Conservation (phyloP, 192 early-diverging fungal species). For the Kappamyces sp. region DNA sequence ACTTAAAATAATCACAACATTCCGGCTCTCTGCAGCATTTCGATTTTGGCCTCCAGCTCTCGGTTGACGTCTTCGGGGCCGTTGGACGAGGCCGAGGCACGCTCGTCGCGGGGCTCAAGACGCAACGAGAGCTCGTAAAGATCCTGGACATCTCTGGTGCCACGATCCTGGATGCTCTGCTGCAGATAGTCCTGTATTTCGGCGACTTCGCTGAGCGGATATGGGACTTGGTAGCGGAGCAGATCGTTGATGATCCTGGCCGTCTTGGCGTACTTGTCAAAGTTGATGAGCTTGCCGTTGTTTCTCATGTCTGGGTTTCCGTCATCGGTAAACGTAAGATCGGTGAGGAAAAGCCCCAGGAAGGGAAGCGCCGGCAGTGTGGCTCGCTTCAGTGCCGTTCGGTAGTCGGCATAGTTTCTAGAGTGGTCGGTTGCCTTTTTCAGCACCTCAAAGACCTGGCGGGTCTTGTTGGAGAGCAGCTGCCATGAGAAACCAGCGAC, state of each 20-base stretch:
- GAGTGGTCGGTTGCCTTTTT: conserved; percentile 25
- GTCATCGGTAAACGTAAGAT: conserved; percentile 48
- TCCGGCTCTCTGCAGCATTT: conserved; percentile 36
- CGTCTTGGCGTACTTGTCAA: conserved; percentile 68
- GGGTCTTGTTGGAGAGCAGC: conserved; percentile 28
- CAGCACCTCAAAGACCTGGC: conserved; percentile 27
- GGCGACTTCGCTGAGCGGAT: conserved; percentile 36
- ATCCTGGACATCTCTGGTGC: conserved; percentile 23
- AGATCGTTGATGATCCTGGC: conserved; percentile 64
- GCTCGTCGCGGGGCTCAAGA: conserved; percentile 30
- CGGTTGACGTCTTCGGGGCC: conserved; percentile 22
- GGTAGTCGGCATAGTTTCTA: conserved; percentile 40
- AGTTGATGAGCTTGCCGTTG: conserved; percentile 61
- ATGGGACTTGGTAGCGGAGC: conserved; percentile 69
- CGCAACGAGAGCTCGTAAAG: conserved; percentile 29
- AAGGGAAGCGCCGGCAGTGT: conserved; percentile 39
- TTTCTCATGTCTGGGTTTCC: conserved; percentile 44
- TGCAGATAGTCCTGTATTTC: conserved; percentile 29
- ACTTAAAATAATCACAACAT: conserved; percentile 19
- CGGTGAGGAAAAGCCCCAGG: conserved; percentile 46
- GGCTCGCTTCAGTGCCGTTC: conserved; percentile 23
- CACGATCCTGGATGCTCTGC: conserved; percentile 15
- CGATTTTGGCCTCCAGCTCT: conserved; percentile 33
- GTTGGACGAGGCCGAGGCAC: neutral
- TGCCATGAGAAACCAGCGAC: conserved; percentile 1